These are phyloP conservation scores for Colletotrichum sp. DNA, from an alignment of 2,329 filamentous ascomycete genomes.

Conservation along the genomic window DNA sequence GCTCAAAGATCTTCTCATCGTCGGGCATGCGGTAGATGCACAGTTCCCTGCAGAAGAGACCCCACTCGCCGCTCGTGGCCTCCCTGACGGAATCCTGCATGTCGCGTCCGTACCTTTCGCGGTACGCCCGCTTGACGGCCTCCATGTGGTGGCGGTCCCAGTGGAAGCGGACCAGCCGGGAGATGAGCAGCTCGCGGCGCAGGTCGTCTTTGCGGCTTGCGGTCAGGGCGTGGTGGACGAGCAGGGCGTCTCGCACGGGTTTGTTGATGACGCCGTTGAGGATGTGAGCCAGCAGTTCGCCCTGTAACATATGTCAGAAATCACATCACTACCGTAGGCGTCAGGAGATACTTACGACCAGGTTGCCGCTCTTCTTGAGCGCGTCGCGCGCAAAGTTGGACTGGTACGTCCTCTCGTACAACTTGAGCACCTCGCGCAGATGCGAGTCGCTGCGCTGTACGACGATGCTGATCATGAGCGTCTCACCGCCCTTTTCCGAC, in stretches of 20 bases:
- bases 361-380: slow-evolving; percentile 85
- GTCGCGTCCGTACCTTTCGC: slow-evolving; percentile 74
- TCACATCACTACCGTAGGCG: neutral
- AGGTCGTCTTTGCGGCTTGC: slow-evolving; percentile 73
- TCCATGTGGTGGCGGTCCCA: slow-evolving; percentile 89
- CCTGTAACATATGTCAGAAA: slow-evolving; percentile 55
- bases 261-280: slow-evolving; percentile 97
- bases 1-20: slow-evolving; percentile 59
- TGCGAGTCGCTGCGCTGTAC: slow-evolving; percentile 82
- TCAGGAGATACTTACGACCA: slow-evolving; percentile 73
- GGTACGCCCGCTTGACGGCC: slow-evolving; percentile 80
- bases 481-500: slow-evolving; percentile 83
- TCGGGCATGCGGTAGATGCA: slow-evolving; percentile 67
- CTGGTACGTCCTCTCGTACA: slow-evolving; percentile 75
- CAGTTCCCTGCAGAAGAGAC: slow-evolving; percentile 75
- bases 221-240: slow-evolving; percentile 88
- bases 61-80: slow-evolving; percentile 78
- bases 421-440: slow-evolving; percentile 76
- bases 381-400: slow-evolving; percentile 89
- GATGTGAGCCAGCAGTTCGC: slow-evolving; percentile 92
- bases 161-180: slow-evolving; percentile 84
- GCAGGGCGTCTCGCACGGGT: slow-evolving; percentile 88
- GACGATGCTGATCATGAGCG: slow-evolving; percentile 84
- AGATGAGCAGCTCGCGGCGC: slow-evolving; percentile 86
- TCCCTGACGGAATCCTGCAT: slow-evolving; percentile 81